Conservation (phyloP, 2,329 filamentous ascomycete species). For the Zasmidium angulare region DNA sequence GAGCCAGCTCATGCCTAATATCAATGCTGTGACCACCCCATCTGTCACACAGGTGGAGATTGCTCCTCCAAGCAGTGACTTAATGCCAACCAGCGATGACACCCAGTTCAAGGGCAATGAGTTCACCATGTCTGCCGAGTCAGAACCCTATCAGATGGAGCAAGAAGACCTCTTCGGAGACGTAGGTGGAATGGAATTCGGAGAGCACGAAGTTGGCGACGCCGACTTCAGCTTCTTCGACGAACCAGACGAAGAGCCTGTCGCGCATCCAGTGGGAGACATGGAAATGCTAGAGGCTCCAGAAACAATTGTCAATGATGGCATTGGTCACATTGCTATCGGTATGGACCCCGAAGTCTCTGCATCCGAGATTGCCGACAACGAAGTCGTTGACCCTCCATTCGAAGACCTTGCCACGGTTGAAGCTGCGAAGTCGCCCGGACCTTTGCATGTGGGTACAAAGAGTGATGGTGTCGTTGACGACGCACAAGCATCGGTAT, state of each 20-base stretch:
- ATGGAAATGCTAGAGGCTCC: neutral
- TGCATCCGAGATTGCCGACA: neutral
- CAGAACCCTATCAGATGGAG: slow-evolving; percentile 35
- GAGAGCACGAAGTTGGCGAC: slow-evolving; percentile 54
- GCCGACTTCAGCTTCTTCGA: slow-evolving; percentile 85
- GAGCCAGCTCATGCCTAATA: slow-evolving; percentile 23
- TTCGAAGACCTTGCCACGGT: neutral
- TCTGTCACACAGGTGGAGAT: slow-evolving; percentile 15
- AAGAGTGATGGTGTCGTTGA: neutral
- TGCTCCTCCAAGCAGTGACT: slow-evolving; percentile 1
- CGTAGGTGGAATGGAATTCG: slow-evolving; percentile 39
- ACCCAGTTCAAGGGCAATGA: slow-evolving; percentile 31
- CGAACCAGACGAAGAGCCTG: slow-evolving; percentile 47
- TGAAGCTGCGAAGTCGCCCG: neutral
- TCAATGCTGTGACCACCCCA: slow-evolving; percentile 15
- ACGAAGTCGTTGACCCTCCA: neutral
- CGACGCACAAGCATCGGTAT: neutral
- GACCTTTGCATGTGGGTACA: neutral
- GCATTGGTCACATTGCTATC: neutral
- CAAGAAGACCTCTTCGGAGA: slow-evolving; percentile 67
- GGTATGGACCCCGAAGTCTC: neutral
- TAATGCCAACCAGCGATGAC: slow-evolving; percentile 8
- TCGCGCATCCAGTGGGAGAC: neutral
- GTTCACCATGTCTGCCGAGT: neutral
- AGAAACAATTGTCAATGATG: neutral